Conservation (phyloP, 805 yeast genomes). For the Martiniozyma abietophila region DNA sequence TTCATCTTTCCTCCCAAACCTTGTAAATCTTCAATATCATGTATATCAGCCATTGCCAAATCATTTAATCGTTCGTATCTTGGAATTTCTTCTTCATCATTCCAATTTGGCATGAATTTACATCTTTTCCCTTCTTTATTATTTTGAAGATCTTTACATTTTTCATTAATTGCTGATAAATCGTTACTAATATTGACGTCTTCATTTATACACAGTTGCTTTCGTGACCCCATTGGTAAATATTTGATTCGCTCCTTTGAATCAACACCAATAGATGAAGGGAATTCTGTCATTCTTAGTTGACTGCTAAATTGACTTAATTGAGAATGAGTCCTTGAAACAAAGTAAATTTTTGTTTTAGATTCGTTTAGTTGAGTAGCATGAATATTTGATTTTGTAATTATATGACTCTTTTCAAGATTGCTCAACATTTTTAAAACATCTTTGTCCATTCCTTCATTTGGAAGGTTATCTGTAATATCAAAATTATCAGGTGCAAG, state of each 20-base stretch:
- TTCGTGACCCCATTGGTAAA: conserved; percentile 72
- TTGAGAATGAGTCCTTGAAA: conserved; percentile 91
- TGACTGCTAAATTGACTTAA: conserved; percentile 73
- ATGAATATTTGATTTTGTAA: conserved; percentile 6
- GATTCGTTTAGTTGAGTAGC: conserved; percentile 19
- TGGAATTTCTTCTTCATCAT: conserved; percentile 24
- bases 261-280: conserved; percentile 41
- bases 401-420: conserved; percentile 23
- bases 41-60: conserved; percentile 42
- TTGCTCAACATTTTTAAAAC: conserved; percentile 39
- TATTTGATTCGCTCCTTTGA: conserved; percentile 49
- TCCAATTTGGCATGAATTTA: conserved; percentile 30
- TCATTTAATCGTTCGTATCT: conserved; percentile 41
- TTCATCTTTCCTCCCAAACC: conserved; percentile 44
- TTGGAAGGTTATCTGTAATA: too few species aligned
- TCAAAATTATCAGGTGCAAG: conserved; percentile 25
- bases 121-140: conserved; percentile 25
- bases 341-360: conserved; percentile 48
- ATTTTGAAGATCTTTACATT: conserved; percentile 64
- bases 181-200: conserved; percentile 42
- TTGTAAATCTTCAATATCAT: conserved; percentile 75
- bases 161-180: conserved; percentile 60
- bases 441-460: conserved; percentile 34
- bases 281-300: conserved; percentile 49
- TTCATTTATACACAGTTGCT: conserved; percentile 73